Evolutionary conservation across 1,284 basidiomycete genomes (phyloP).

Genomic region (Macrocybe sp.): DNA sequence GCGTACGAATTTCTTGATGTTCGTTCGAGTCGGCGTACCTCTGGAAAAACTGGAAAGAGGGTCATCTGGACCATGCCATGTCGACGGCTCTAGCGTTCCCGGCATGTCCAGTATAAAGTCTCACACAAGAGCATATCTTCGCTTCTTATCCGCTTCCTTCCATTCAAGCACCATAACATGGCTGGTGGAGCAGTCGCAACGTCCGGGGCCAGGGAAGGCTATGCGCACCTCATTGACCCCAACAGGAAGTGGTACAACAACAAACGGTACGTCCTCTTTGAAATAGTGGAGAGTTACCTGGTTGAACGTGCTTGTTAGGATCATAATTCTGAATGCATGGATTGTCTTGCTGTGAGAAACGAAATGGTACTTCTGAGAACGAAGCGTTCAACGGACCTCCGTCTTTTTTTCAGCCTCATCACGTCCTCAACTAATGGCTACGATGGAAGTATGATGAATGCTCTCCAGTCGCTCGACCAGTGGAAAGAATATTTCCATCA

Average conservation of each 20-base stretch:
- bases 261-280: conserved; percentile 40
- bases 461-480: conserved; percentile 58
- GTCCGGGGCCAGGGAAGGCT: conserved; percentile 32
- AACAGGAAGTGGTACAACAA: conserved; percentile 71
- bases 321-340: conserved; percentile 64
- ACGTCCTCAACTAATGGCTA: conserved; percentile 75
- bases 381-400: neutral
- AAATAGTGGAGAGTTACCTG: neutral
- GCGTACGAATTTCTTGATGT: conserved; percentile 1
- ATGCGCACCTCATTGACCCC: conserved; percentile 57
- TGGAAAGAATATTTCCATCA: conserved; percentile 56
- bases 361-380: neutral
- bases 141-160: conserved; percentile 24
- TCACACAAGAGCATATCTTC: conserved; percentile 21
- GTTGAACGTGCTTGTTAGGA: conserved; percentile 27
- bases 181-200: conserved; percentile 47
- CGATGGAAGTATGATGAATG: conserved; percentile 77
- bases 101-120: conserved; percentile 15
- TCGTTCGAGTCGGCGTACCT: conserved; percentile 31
- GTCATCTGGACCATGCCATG: conserved; percentile 27
- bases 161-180: conserved; percentile 26
- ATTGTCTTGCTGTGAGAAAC: conserved; percentile 55
- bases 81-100: conserved; percentile 9
- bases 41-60: conserved; percentile 32
- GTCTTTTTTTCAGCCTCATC: conserved; percentile 48